phyloP scores from a whole-genome alignment of 148 eudicot genomes.

The Chenopodium berlandieri region DNA sequence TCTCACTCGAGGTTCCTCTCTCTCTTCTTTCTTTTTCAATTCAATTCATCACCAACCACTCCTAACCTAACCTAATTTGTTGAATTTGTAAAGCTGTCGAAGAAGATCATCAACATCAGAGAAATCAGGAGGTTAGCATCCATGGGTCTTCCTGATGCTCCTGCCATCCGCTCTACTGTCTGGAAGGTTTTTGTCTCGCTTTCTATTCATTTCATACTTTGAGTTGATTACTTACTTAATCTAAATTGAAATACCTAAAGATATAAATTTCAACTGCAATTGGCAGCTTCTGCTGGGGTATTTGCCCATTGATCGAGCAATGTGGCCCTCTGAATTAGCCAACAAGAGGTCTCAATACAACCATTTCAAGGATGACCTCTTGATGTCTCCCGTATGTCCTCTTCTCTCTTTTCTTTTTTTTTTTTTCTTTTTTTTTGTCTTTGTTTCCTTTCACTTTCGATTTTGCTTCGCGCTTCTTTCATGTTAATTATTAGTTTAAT shows the following conservation, averaged over 20 bases:
- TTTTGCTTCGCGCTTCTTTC: too few species aligned
- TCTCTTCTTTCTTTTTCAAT: not conserved
- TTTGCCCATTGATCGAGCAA: slow-evolving; percentile 66
- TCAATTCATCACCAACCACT: not conserved
- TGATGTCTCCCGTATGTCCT: too few species aligned
- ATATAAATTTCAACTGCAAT: not conserved
- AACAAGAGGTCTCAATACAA: slow-evolving; percentile 43
- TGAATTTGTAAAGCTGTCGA: slow-evolving; percentile 48
- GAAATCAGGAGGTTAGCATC: slow-evolving; percentile 83
- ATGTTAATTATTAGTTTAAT: too few species aligned
- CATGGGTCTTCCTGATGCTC: slow-evolving; percentile 85
- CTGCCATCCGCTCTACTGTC: slow-evolving; percentile 72
- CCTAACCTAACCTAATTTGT: not conserved
- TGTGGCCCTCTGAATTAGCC: slow-evolving; percentile 82
- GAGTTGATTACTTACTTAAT: too few species aligned
- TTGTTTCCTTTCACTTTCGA: too few species aligned
- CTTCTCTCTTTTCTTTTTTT: too few species aligned
- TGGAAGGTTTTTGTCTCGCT: slow-evolving; percentile 63
- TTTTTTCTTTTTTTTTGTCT: too few species aligned
- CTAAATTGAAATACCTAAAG: too few species aligned
- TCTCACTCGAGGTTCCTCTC: slow-evolving; percentile 62
- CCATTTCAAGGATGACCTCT: too few species aligned
- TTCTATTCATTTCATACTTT: too few species aligned
- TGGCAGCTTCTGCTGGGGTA: slow-evolving; percentile 82
- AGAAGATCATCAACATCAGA: slow-evolving; percentile 76